Conservation (phyloP, 495 filamentous ascomycete species). For the Elaphomyces granulatus region DNA sequence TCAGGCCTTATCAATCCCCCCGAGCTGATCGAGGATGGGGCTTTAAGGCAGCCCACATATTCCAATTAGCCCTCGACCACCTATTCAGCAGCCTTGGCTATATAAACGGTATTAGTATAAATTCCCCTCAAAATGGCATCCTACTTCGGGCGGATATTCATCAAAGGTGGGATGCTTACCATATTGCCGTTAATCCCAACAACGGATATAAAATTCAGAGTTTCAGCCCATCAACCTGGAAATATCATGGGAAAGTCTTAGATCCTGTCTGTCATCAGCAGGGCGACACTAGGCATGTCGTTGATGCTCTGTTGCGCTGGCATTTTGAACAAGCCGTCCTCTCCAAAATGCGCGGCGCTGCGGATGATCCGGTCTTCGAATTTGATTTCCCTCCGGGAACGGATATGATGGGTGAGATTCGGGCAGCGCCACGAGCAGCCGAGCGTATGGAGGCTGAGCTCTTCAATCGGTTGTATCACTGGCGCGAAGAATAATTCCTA, state of each 20-base stretch:
- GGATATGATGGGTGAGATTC: no score
- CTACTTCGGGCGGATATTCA: slow-evolving; percentile 17
- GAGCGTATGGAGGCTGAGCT: no score
- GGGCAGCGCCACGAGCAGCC: no score
- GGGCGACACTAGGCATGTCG: slow-evolving; percentile 16
- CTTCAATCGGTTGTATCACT: no score
- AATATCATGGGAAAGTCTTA: slow-evolving; percentile 18
- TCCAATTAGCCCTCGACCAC: slow-evolving; percentile 20
- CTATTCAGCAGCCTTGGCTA: neutral
- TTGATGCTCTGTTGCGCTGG: slow-evolving; percentile 26
- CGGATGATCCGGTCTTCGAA: no score
- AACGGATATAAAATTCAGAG: slow-evolving; percentile 25
- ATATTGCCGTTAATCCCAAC: slow-evolving; percentile 21
- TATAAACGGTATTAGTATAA: slow-evolving; percentile 17
- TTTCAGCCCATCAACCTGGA: slow-evolving; percentile 12
- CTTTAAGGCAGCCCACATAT: slow-evolving; percentile 24
- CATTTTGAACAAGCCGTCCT: slow-evolving; percentile 28
- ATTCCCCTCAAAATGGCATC: slow-evolving; percentile 24
- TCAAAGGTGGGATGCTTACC: slow-evolving; percentile 18
- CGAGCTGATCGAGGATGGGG: neutral
- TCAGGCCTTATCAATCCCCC: no score
- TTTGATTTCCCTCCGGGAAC: slow-evolving; percentile 28
- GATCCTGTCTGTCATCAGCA: slow-evolving; percentile 15
- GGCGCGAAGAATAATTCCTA: no score
- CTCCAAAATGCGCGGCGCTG: slow-evolving; percentile 21